Percentiles rank a stretch among this genome's conserved stretches.
These are phyloP conservation scores for Aspergillus olivimuriae DNA, from an alignment of 495 filamentous ascomycete genomes.

Conservation along the genomic window DNA sequence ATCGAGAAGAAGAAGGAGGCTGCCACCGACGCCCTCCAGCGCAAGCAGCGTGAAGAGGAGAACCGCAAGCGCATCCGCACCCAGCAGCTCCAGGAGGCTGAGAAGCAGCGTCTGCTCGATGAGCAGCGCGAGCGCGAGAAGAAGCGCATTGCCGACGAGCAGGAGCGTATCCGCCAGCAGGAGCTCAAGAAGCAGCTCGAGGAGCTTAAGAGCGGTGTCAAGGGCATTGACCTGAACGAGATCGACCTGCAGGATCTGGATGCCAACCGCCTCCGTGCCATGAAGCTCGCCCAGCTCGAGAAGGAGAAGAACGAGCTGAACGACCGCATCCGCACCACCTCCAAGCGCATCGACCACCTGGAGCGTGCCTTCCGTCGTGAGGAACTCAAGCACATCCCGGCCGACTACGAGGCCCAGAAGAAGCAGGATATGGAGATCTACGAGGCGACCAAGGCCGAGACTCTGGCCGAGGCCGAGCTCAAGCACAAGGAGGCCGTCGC, in stretches of 20 bases:
- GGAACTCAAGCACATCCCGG: constrained; percentile 82
- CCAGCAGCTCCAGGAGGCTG: constrained; percentile 80
- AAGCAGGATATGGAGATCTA: constrained; percentile 74
- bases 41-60: constrained; percentile 88
- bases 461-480: constrained; percentile 67
- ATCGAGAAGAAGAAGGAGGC: constrained; percentile 97
- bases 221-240: constrained; percentile 70
- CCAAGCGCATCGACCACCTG: constrained; percentile 94
- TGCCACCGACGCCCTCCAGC: constrained; percentile 74
- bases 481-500: constrained; percentile 89
- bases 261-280: constrained; percentile 77
- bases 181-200: constrained; percentile 94
- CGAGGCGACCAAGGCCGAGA: constrained; percentile 68
- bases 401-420: constrained; percentile 81
- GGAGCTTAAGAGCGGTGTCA: constrained; percentile 81
- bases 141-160: constrained; percentile 82
- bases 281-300: constrained; percentile 93
- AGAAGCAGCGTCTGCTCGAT: constrained; percentile 77
- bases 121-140: constrained; percentile 87
- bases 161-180: constrained; percentile 84
- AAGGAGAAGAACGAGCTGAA: constrained; percentile 93
- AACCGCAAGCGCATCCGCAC: constrained; percentile 74
- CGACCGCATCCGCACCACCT: constrained; percentile 82
- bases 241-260: constrained; percentile 83
- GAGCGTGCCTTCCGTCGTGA: constrained; percentile 95